Evolutionary conservation across 2,329 filamentous ascomycete genomes (phyloP).

Genomic region (Metarhizium brunneum): DNA sequence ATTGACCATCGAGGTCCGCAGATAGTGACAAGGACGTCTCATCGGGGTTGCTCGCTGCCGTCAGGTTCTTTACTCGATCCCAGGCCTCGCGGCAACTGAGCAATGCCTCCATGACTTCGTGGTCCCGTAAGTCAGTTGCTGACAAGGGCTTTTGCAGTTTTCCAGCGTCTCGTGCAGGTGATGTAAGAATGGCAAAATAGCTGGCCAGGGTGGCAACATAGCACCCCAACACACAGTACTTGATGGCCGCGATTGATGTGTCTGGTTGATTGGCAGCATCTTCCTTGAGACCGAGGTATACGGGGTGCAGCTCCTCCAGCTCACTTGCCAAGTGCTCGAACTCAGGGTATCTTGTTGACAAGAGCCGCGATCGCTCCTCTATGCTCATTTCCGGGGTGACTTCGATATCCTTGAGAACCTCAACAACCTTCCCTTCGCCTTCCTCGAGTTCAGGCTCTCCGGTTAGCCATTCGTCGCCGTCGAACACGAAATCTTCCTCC

Average conservation of each 20-base stretch:
- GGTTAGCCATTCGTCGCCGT: conserved; percentile 76
- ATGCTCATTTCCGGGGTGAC: conserved; percentile 70
- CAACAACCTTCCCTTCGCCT: conserved; percentile 59
- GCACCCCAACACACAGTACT: conserved; percentile 71
- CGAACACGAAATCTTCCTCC: conserved; percentile 87
- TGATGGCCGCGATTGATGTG: conserved; percentile 54
- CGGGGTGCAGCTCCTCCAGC: conserved; percentile 61
- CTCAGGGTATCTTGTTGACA: conserved; percentile 81
- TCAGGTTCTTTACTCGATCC: conserved; percentile 62
- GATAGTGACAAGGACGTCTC: conserved; percentile 10
- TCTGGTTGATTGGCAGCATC: conserved; percentile 42
- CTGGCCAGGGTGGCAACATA: conserved; percentile 82
- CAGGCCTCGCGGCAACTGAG: conserved; percentile 74
- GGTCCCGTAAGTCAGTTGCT: conserved; percentile 74
- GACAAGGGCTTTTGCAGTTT: conserved; percentile 52
- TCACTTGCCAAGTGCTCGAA: conserved; percentile 81
- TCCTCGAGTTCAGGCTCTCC: conserved; percentile 41
- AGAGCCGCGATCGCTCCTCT: conserved; percentile 64
- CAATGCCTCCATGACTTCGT: conserved; percentile 81
- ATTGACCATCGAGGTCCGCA: conserved; percentile 15
- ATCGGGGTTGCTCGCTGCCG: conserved; percentile 32
- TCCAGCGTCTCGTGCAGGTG: conserved; percentile 54
- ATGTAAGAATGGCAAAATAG: conserved; percentile 92
- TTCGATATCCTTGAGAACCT: conserved; percentile 76
- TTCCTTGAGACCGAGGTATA: conserved; percentile 49